Base-by-base conservation (phyloP, 208 protist species). In the Crithidia bombi region DNA sequence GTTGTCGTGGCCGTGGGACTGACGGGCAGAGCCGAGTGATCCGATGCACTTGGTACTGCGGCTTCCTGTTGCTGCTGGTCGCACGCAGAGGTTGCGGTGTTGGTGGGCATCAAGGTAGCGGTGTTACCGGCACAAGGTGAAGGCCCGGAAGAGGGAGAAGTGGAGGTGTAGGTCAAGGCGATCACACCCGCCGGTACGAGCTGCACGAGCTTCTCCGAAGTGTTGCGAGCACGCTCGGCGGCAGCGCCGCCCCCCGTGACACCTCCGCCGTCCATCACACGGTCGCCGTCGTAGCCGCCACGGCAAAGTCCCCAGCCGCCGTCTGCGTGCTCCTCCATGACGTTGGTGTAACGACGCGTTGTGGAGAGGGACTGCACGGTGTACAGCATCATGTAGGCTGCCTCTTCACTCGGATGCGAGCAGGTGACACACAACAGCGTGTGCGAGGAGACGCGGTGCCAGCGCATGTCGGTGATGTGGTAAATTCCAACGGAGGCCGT, bases 341-440 rank as follows among this genome's bases (percentile, higher is more conserved):
- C 65, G 36, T 90, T 90, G 0, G 65, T 77, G 69, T 75, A 84
- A 46, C 55, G 47, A 36, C 63, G 59, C 28, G 78, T 59, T 36
- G 68, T 57, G 2, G 80, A 73, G 30, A 90, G 62, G 0, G 76
- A 85, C 63, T 92, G 81, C 35, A 92, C 63, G 3, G 79, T 92
- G 71, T 90, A 95, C 25, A 95, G 81, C 65, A 80, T 71, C 57
- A 94, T 47, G 50, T 54, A 82, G 3, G 65, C 44, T 12, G 65
- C 57, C 57, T 71, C 73, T 38, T 82, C 75, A n/a, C 79, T 32
- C 21, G 75, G 76, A 38, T 85, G 77, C 6, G 65, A 67, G 55
- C 87, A 92, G 14, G 83, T 90, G 41, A 95, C 87, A 61, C 87
- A 92, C 3, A 95, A 77, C 39, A 95, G 65, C 30, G 81, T 93